Percentiles rank a stretch among this genome's conserved stretches.
These are phyloP conservation scores for Alternaria infectoria DNA, from an alignment of 2,329 filamentous ascomycete species.

Conservation along the genomic window DNA sequence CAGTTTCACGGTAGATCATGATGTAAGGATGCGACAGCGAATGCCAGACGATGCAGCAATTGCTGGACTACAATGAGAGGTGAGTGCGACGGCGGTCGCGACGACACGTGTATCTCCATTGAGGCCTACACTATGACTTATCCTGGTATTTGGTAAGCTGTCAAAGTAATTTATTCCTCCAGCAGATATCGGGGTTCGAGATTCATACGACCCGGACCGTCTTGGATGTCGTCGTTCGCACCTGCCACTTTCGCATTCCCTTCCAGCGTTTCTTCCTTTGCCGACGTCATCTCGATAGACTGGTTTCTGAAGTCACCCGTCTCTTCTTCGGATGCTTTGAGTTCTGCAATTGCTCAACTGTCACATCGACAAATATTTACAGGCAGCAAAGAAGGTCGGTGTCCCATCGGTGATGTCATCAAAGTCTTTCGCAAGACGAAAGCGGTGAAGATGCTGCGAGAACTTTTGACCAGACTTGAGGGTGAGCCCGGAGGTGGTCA, in stretches of 20 bases:
- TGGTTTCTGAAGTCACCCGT: background rate
- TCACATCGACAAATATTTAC: background rate
- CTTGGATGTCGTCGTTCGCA: background rate
- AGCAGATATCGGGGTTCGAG: background rate
- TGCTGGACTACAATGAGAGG: background rate
- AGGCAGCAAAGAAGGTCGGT: rapidly evolving
- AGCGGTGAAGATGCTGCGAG: background rate
- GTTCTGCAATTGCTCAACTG: rapidly evolving
- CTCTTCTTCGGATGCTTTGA: background rate
- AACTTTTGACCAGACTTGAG: rapidly evolving
- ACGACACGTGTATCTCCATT: background rate
- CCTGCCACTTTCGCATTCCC: background rate
- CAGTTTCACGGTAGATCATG: rapidly evolving
- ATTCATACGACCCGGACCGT: background rate
- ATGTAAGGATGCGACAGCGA: background rate
- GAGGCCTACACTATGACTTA: background rate
- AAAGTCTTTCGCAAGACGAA: background rate
- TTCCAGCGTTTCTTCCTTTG: background rate
- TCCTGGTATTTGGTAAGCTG: background rate
- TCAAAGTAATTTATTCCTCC: background rate
- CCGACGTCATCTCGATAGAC: background rate
- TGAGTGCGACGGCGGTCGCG: background rate
- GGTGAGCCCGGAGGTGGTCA: background rate
- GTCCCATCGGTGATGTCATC: background rate
- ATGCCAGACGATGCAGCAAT: background rate